phyloP scores from a whole-genome alignment of 805 yeast genomes.

The Isabelozyma pseudorhagii region DNA sequence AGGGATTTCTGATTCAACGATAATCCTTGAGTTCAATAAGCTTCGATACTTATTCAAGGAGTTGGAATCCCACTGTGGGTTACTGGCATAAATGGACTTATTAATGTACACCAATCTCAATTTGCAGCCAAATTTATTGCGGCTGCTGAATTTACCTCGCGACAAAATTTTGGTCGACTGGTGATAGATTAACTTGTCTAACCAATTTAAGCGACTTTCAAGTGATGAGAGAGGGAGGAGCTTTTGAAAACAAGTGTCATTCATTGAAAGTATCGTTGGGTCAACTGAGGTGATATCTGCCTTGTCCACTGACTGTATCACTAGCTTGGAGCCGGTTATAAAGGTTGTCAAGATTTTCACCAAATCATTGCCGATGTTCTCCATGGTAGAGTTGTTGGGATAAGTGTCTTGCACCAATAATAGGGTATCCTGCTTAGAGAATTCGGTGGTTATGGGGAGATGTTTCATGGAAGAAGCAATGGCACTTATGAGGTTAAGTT shows the following conservation, averaged over 20 bases:
- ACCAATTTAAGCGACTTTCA: slow-evolving; percentile 2
- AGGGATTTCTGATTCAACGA: slow-evolving; percentile 46
- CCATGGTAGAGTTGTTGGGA: slow-evolving; percentile 11
- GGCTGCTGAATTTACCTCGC: slow-evolving; percentile 44
- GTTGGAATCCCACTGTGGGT: slow-evolving; percentile 13
- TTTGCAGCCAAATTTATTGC: neutral
- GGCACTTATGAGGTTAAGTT: slow-evolving; percentile 51
- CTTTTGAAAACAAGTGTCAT: slow-evolving; percentile 17
- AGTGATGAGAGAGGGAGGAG: slow-evolving; percentile 12
- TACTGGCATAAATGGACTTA: slow-evolving; percentile 10
- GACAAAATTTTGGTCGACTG: slow-evolving; percentile 44
- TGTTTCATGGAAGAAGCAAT: slow-evolving; percentile 50
- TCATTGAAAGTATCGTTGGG: slow-evolving; percentile 29
- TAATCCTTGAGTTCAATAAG: slow-evolving; percentile 45
- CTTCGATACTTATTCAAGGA: slow-evolving; percentile 44
- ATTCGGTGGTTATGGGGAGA: slow-evolving; percentile 39
- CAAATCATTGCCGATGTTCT: slow-evolving; percentile 24
- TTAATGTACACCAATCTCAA: slow-evolving; percentile 44
- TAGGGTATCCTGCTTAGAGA: slow-evolving; percentile 19
- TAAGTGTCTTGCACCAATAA: slow-evolving; percentile 15
- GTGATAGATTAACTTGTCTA: slow-evolving; percentile 21
- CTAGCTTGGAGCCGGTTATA: slow-evolving; percentile 25
- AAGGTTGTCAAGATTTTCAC: slow-evolving; percentile 40
- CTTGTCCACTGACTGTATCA: slow-evolving; percentile 11
- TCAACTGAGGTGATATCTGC: slow-evolving; percentile 7